These are phyloP conservation scores for Rubroboletus pulcherrimus DNA, from an alignment of 768 basidiomycete genomes.

Conservation along the genomic window DNA sequence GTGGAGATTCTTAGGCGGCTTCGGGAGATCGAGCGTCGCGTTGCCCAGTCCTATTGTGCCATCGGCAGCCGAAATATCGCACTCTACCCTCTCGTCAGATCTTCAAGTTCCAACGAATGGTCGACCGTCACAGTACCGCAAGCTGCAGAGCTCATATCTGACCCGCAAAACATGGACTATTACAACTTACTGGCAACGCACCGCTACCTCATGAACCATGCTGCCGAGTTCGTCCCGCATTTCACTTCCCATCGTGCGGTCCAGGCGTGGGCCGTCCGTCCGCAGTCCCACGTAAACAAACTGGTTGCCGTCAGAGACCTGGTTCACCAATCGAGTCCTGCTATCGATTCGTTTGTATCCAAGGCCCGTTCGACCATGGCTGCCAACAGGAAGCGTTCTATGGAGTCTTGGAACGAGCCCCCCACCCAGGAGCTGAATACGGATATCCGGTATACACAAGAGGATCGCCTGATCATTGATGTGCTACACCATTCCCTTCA, in stretches of 20 bases:
- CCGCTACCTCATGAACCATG: slow-evolving; percentile 55
- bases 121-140: slow-evolving; percentile 49
- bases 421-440: slow-evolving; percentile 27
- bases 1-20: slow-evolving; percentile 60
- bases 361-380: slow-evolving; percentile 47
- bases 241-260: slow-evolving; percentile 40
- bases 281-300: slow-evolving; percentile 50
- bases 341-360: slow-evolving; percentile 45
- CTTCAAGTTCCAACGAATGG: slow-evolving; percentile 51
- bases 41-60: slow-evolving; percentile 43
- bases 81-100: slow-evolving; percentile 44
- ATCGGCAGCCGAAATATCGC: slow-evolving; percentile 25
- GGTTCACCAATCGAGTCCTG: slow-evolving; percentile 38
- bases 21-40: slow-evolving; percentile 45
- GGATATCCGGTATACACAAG: slow-evolving; percentile 40
- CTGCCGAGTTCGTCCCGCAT: slow-evolving; percentile 51
- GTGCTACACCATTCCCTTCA: slow-evolving; percentile 58
- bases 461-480: slow-evolving; percentile 54
- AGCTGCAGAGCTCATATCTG: slow-evolving; percentile 44
- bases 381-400: slow-evolving; percentile 28
- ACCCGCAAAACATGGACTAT: slow-evolving; percentile 18
- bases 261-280: slow-evolving; percentile 62
- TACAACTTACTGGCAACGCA: slow-evolving; percentile 54
- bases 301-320: slow-evolving; percentile 47
- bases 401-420: slow-evolving; percentile 30